phyloP scores from a whole-genome alignment of 2,329 filamentous ascomycete species.

The Ophiostoma triangulosporum region DNA sequence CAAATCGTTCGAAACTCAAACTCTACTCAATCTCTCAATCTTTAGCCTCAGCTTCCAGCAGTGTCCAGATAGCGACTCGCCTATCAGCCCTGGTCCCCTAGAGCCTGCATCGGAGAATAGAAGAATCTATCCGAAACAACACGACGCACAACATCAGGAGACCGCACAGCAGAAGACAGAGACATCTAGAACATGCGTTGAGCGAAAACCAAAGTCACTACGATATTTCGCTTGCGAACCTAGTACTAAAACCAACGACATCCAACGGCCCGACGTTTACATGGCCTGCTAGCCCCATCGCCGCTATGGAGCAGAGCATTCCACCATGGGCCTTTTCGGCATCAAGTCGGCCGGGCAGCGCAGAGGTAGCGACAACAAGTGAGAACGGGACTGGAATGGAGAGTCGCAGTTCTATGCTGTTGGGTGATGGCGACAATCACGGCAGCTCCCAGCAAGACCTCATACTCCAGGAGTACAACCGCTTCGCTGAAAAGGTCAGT shows the following conservation, averaged over 20 bases:
- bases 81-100: neutral
- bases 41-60: too few species aligned
- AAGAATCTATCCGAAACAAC: too few species aligned
- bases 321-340: neutral
- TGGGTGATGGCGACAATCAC: neutral
- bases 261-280: neutral
- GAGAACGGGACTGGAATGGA: neutral
- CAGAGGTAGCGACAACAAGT: neutral
- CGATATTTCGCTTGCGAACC: neutral
- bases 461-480: slow-evolving; percentile 47
- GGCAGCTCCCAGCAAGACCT: slow-evolving; percentile 26
- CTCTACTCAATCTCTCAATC: too few species aligned
- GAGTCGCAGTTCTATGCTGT: neutral
- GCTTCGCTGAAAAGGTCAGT: slow-evolving; percentile 41
- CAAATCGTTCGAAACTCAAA: neutral
- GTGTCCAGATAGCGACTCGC: too few species aligned
- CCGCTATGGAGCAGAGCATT: slow-evolving; percentile 4
- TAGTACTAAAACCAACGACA: too few species aligned
- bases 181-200: neutral
- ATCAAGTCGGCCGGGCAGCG: neutral
- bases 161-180: neutral
- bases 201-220: neutral
- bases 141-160: neutral
- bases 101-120: neutral
- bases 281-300: neutral